Evolutionary conservation across 805 yeast species (phyloP), one percentile per base, ranked within the genome.

Genomic region (Hanseniaspora opuntiae): DNA sequence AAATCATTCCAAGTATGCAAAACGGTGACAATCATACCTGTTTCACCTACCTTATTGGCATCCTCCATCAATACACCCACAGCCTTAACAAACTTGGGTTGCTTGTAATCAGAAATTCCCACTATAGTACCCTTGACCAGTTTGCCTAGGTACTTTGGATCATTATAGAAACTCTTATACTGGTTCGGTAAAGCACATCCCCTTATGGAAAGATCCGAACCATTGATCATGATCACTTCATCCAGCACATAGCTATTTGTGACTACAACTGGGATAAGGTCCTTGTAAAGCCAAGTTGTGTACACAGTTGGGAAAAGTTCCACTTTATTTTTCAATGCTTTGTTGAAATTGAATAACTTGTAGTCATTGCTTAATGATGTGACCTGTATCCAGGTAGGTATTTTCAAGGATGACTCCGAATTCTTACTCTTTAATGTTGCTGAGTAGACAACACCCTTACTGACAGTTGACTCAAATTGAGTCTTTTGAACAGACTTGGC

Each of bases 151-250:
- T 41, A 20, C 14, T 38, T 20, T 14, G 50, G 48, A 32, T 16
- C 24, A 9, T 47, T 56, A 48, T 36, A 53, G 19, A 25, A 38
- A 25, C 37, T 56, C 14, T 36, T 45, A 17, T 54, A 45, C 16
- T 54, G 58, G 37, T 56, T 57, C 1, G 82, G 82, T 24, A 54
- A 38, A 24, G 49, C 52, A 45, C 56, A 54, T 19, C 94, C 94
- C 3, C 88, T 84, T 35, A 83, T 70, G 88, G 84, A 84, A 57
- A 85, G 66, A 60, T 84, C 76, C 0, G 97, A 96, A 12, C 97
- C 96, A 55, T 77, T 78, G 33, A 73, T 68, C n/a, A 88, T 67
- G 12, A 78, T 55, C 24, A 63, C 59, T 22, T 65, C 77, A 47
- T 76, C 81, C 17, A 90, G 73, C 1, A 90, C 96, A 58, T 74